Evolutionary conservation across 768 basidiomycete species (phyloP).

Genomic region (Hygrocybe punicea): DNA sequence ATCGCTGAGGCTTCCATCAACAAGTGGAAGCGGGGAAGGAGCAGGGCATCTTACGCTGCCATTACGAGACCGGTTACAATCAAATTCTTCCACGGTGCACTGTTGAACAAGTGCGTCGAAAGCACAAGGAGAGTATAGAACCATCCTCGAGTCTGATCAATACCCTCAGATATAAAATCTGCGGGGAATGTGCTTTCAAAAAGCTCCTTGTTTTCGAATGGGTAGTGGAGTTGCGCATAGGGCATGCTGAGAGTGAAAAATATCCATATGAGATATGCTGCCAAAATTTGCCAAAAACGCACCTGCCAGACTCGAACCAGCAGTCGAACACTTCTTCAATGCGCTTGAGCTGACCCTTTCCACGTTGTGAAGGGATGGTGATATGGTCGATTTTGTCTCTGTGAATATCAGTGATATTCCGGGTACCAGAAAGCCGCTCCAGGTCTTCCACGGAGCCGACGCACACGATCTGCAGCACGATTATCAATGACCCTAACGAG

Average conservation of each 20-base stretch:
- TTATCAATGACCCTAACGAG: neutral
- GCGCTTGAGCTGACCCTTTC: slow-evolving; percentile 81
- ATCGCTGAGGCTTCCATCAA: slow-evolving; percentile 49
- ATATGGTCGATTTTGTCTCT: slow-evolving; percentile 94
- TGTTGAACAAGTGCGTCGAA: slow-evolving; percentile 91
- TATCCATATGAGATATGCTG: neutral
- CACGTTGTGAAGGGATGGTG: slow-evolving; percentile 88
- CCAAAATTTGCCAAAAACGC: slow-evolving; percentile 19
- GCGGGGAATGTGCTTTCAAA: slow-evolving; percentile 89
- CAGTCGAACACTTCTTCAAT: slow-evolving; percentile 99
- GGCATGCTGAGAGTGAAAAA: slow-evolving; percentile 76
- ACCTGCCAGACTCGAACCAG: slow-evolving; percentile 99
- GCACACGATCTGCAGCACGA: slow-evolving; percentile 60
- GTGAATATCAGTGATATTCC: slow-evolving; percentile 85
- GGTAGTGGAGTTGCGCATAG: slow-evolving; percentile 95
- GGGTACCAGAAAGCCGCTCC: slow-evolving; percentile 78
- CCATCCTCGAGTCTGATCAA: slow-evolving; percentile 99
- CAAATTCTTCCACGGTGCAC: slow-evolving; percentile 96
- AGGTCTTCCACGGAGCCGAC: slow-evolving; percentile 87
- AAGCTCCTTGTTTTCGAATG: slow-evolving; percentile 91
- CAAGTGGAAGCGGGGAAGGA: neutral
- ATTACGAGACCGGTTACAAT: slow-evolving; percentile 95
- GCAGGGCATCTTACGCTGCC: slow-evolving; percentile 63
- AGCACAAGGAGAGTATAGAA: slow-evolving; percentile 97
- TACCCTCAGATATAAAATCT: slow-evolving; percentile 96